A percentile compares a stretch with the other conserved stretches of the same genome.
phyloP scores from a whole-genome alignment of 352 stramenopile genomes.

The Globisporangium nagaii region DNA sequence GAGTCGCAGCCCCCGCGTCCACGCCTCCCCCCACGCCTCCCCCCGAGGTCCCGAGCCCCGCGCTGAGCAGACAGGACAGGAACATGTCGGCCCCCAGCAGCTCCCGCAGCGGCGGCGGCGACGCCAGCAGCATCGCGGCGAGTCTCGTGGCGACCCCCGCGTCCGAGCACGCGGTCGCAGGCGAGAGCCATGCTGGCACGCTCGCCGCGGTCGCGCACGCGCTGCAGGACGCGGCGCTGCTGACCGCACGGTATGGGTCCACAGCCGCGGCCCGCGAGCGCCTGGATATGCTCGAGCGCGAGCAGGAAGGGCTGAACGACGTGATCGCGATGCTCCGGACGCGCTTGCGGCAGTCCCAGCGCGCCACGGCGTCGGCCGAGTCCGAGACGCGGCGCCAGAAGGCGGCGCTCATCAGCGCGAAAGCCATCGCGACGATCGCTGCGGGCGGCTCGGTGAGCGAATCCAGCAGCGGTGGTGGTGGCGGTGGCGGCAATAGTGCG shows the following conservation, averaged over 20 bases:
- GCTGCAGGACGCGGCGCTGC: conserved; percentile 30
- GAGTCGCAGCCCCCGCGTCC: too few relatives aligned
- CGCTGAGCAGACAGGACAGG: neutral
- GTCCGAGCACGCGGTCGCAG: neutral
- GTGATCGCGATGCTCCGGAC: conserved; percentile 19
- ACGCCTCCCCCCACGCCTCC: neutral
- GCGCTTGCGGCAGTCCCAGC: conserved; percentile 8
- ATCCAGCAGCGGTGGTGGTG: neutral
- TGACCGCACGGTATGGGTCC: conserved; percentile 26
- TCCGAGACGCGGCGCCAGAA: conserved; percentile 13
- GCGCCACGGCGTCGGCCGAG: conserved; percentile 17
- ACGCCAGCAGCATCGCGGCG: neutral
- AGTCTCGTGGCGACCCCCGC: neutral
- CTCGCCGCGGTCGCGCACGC: conserved; percentile 17
- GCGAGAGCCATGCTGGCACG: too few relatives aligned
- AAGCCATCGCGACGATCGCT: neutral
- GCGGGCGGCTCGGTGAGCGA: neutral
- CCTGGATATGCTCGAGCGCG: conserved; percentile 24
- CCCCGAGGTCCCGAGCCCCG: neutral
- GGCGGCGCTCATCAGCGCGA: conserved; percentile 7
- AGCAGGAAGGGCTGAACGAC: conserved; percentile 15
- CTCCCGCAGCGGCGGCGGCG: neutral
- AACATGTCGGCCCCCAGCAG: neutral
- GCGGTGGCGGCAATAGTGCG: neutral
- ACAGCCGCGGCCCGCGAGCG: conserved; percentile 19